Evolutionary conservation across 208 protist genomes (phyloP), one percentile per base, ranked within the genome.

Genomic region (Acanthamoeba rhysodes): DNA sequence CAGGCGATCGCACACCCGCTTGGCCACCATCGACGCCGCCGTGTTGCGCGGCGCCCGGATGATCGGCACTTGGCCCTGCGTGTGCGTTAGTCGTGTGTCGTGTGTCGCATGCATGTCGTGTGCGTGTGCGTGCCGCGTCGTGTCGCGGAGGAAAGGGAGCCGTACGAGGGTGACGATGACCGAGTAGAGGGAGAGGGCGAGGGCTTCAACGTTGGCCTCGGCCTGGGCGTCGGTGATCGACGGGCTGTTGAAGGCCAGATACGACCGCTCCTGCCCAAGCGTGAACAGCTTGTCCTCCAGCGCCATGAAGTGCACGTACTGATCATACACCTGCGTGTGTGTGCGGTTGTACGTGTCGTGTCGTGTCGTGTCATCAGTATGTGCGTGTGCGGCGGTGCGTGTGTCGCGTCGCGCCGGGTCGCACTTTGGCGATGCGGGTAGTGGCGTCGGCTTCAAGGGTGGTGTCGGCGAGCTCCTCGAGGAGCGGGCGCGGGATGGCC

Each of bases 291-390:
- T 85, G 9, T 97, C 87, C 41, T 98, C 98, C 1, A 98, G 94
- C 12, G 95, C 97, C 9, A 98, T 41, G 78, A 98, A 99, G 90
- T 98, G 97, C 8, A 98, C 34, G 94, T 98, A 98, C 95, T 98
- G 98, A 84, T 99, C 98, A 37, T 96, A 97, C 20, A 98, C 96
- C 82, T 97, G 27, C 50, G 27, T 18, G 24, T 22, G 70, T n/a
- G n/a, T n/a, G 29, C 14, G 27, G 8, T 14, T 57, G 18, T 57
- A 20, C 32, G 29, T 37, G 18, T n/a, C n/a, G n/a, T n/a, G n/a
- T n/a, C n/a, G n/a, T n/a, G 34, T 59, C 37, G 37, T 41, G 37
- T 41, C 37, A 41, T 41, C 6, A 14, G 53, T 20, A 16, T 59
- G 53, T 59, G 53, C 18, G 53, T 59, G 53, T 59, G 53, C 18